Base-by-base conservation (phyloP, 768 basidiomycete species). In the Mycena chlorophos region DNA sequence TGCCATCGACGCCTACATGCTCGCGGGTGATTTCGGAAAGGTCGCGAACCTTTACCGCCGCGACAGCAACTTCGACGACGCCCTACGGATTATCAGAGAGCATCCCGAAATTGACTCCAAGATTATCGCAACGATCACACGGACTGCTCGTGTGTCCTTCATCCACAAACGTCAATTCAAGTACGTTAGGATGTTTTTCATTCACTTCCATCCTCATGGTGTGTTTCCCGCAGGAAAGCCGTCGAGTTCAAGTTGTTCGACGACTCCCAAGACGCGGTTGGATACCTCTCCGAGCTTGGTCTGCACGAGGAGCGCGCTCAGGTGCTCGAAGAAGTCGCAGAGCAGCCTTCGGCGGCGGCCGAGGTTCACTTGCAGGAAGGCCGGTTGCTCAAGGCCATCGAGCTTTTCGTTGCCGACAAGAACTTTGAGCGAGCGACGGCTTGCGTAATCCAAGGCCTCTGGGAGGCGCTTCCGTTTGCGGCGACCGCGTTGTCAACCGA, bases 31-130 rank as follows among this genome's bases (percentile, higher is more conserved):
- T 43, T 85, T 73, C 52, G 70, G 72, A 3, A 57, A 66, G 2
- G 77, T 81, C 1, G 80, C 79, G 1, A 68, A 71, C 52, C 68
- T 73, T n/a, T 87, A 76, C 54, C 73, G 80, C n/a, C 75, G 80
- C 52, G 69, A 70, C 0, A 78, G 77, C 1, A 64, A 64, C 29
- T 85, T 87, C 47, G 81, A 82, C 42, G 75, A 85, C 42, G 84
- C 84, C 0, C 69, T 83, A 0, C 62, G 70, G 3, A 68, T 86
- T 13, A 71, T 86, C 14, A 57, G 72, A 19, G 42, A 55, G 0
- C 64, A 57, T 1, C 51, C 66, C 4, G 71, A 85, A 22, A 55
- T 70, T 1, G 40, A 42, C n/a, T 25, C 45, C 1, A 64, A 63
- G 0, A 65, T 79, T 4, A 71, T 64, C 0, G 67, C 74, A 1